Conservation (phyloP, 2,329 filamentous ascomycete genomes). For the Niveomyces coronatus region DNA sequence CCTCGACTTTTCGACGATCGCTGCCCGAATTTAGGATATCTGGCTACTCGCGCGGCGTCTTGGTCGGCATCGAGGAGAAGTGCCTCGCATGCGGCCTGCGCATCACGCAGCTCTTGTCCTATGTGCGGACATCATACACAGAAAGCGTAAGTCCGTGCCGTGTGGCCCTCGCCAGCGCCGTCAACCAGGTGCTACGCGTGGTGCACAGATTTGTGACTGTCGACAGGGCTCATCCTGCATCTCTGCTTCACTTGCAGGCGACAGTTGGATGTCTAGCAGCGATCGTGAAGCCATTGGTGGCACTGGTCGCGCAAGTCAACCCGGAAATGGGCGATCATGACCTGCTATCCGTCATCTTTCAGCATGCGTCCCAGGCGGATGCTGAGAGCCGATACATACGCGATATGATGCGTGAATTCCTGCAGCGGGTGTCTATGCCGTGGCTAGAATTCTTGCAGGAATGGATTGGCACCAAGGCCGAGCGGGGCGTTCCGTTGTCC, state of each 20-base stretch:
- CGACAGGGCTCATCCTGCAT: slow-evolving; percentile 30
- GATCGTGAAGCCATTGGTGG: slow-evolving; percentile 41
- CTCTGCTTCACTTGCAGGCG: slow-evolving; percentile 43
- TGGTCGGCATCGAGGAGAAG: slow-evolving; percentile 35
- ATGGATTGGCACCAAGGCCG: slow-evolving; percentile 62
- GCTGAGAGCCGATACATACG: slow-evolving; percentile 52
- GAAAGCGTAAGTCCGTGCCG: slow-evolving; percentile 33
- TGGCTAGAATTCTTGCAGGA: slow-evolving; percentile 59
- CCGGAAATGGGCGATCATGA: slow-evolving; percentile 44
- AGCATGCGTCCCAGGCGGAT: slow-evolving; percentile 52
- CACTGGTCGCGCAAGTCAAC: slow-evolving; percentile 38
- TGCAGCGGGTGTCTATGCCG: slow-evolving; percentile 51
- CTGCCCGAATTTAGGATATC: slow-evolving; percentile 40
- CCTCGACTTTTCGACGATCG: slow-evolving; percentile 40
- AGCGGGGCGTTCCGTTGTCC: slow-evolving; percentile 43
- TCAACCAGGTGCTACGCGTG: slow-evolving; percentile 36
- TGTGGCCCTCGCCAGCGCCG: slow-evolving; percentile 41
- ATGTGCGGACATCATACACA: slow-evolving; percentile 36
- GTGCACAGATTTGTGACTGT: slow-evolving; percentile 39
- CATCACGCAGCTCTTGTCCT: slow-evolving; percentile 34
- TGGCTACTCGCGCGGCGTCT: slow-evolving; percentile 42
- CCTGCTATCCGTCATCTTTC: slow-evolving; percentile 50
- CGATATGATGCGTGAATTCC: slow-evolving; percentile 55
- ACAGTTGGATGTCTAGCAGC: slow-evolving; percentile 35
- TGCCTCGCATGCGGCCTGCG: slow-evolving; percentile 39